Conservation (phyloP, 352 stramenopile genomes). For the Saprolegnia diclina region DNA sequence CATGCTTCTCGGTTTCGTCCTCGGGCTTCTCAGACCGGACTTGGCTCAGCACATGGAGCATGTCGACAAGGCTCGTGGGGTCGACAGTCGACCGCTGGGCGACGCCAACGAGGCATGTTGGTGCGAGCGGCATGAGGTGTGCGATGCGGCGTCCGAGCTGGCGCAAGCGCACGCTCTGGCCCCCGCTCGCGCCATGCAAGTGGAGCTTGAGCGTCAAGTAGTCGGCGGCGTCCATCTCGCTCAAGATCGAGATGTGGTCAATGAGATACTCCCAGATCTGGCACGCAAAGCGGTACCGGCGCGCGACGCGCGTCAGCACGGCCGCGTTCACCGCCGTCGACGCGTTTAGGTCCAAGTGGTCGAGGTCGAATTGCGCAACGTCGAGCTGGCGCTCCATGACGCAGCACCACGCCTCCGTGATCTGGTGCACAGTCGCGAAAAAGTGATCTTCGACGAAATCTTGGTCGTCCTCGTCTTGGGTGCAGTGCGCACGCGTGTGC, state of each 20-base stretch:
- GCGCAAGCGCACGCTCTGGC: constrained; percentile 16
- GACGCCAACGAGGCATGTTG: neutral
- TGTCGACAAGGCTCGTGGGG: neutral
- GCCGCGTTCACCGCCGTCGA: neutral
- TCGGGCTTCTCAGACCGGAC: constrained; percentile 16
- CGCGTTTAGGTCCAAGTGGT: neutral
- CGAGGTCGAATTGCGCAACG: constrained; percentile 12
- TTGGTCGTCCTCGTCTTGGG: constrained; percentile 4
- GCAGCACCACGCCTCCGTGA: constrained; percentile 25
- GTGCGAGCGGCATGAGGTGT: constrained; percentile 8
- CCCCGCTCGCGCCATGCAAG: constrained; percentile 13
- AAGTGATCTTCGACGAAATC: constrained; percentile 22
- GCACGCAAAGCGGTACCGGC: constrained; percentile 12
- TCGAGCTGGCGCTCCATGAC: constrained; percentile 25
- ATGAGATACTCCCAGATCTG: constrained; percentile 22
- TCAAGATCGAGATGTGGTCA: constrained; percentile 22
- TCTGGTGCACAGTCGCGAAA: constrained; percentile 22
- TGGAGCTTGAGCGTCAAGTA: constrained; percentile 18
- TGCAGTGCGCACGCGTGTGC: neutral
- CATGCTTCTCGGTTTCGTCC: neutral
- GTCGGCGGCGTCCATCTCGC: constrained; percentile 21
- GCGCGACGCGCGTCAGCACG: constrained; percentile 3
- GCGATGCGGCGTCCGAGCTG: constrained; percentile 18
- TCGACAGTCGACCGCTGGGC: neutral
- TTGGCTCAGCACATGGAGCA: constrained; percentile 13